Evolutionary conservation across 108 stramenopile genomes (phyloP), one percentile per base, ranked within the genome.

Genomic region (Stephanodiscus triporus): DNA sequence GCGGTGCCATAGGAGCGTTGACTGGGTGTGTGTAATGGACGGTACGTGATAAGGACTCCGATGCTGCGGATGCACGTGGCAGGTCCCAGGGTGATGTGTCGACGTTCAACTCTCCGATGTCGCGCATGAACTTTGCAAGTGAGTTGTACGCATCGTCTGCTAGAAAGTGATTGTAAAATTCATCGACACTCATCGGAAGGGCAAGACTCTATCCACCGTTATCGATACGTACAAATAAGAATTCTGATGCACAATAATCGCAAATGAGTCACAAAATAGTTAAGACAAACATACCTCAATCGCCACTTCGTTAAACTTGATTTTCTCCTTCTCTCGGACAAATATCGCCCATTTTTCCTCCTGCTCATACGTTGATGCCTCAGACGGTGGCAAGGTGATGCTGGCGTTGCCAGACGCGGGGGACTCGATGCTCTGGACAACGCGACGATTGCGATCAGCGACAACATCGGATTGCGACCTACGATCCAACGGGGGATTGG

Each of bases 1-100:
- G 93, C 13, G 93, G 93, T 19, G 93, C 93, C 84, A 94, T 76
- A n/a, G 93, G 93, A 23, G 87, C 89, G 78, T 89, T 91, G 20
- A 94, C 73, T 3, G 93, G 93, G 68, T 91, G 93, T 10, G 72
- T 83, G 50, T 94, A 94, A 17, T 83, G 66, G 11, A 94, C 83
- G 34, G 48, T 86, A 14, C 93, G 88, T 43, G 69, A 51, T 32
- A 38, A 19, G 13, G 75, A 55, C 0, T 60, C 56, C 36, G 60
- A 22, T 7, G 59, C 27, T 23, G 57, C 36, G 37, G 68, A 29
- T 38, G 54, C 45, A 0, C 53, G 4, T 40, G 6, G 11, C 23
- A 59, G 58, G 36, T 83, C 57, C 93, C 93, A 94, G 0, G 55
- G 57, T 42, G 87, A 76, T 30, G 78, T 66, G 16, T 82, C 59